Base-by-base conservation (phyloP, 2,329 filamentous ascomycete species). In the Metarhizium robertsii region DNA sequence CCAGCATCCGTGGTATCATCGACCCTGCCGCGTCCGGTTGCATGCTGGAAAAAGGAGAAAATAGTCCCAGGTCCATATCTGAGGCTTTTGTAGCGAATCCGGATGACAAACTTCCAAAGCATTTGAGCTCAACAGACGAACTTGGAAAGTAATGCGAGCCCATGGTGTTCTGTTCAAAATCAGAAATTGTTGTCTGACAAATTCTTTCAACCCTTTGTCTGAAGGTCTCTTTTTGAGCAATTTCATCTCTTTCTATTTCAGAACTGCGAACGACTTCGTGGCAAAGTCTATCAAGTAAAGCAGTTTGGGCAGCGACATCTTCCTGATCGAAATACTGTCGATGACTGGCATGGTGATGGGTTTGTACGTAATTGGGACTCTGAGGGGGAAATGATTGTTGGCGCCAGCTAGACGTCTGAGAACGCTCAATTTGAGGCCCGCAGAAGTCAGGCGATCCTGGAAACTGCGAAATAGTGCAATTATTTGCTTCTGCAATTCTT, bases 1-100 rank as follows among this genome's bases (percentile, higher is more conserved):
- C 90, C 2, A 96, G 70, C 6, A 92, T 66, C 29, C 88, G 80
- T 2, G 90, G 90, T 55, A 94, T 84, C 1, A 79, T 75, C 5
- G 83, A 85, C 36, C 78, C 78, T 16, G 77, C 67, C 14, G 75
- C 74, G 58, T 83, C 78, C 2, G 79, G 76, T 53, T 79, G 74
- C 48, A 78, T 72, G 20, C 69, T 66, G 2, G 86, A 86, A 51
- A 78, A 71, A 3, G 81, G 81, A 1, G 88, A 86, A 5, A 94
- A 74, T 38, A 95, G 79, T 8, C 86, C 88, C 34, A 96, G 79
- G 69, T 96, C 92, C 86, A 96, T 90, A 64, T 96, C 91, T 1
- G 91, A 92, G n/a, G 84, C 83, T 63, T 88, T 88, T 11, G 88
- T 90, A 3, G 89, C 92, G 70, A 95, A 95, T 0, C 91, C 91